These are phyloP conservation scores for Aspergillus fijiensis DNA, from an alignment of 2,329 filamentous ascomycete species.

Conservation along the genomic window DNA sequence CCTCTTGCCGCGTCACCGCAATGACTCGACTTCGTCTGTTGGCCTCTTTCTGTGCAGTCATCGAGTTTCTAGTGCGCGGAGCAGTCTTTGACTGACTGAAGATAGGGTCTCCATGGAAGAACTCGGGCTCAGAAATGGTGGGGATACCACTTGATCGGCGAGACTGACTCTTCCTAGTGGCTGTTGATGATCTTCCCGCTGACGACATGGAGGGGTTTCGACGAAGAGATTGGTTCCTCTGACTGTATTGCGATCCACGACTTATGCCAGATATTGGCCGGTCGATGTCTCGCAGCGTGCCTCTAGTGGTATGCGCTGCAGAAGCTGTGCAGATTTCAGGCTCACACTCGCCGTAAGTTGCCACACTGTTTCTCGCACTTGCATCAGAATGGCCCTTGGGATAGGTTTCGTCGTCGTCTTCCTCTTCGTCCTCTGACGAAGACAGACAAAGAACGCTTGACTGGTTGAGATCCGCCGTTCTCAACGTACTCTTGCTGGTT, in stretches of 20 bases:
- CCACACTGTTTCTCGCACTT: conserved; percentile 39
- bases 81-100: conserved; percentile 21
- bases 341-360: conserved; percentile 41
- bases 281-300: conserved; percentile 30
- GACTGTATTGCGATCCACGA: conserved; percentile 24
- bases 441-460: conserved; percentile 51
- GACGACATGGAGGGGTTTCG: conserved; percentile 31
- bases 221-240: conserved; percentile 17
- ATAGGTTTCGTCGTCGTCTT: conserved; percentile 29
- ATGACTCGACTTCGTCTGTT: conserved; percentile 50
- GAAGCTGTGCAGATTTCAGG: conserved; percentile 46
- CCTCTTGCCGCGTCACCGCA: conserved; percentile 55
- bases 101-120: conserved; percentile 24
- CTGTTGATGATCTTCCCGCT: conserved; percentile 27
- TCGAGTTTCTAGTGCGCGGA: conserved; percentile 11
- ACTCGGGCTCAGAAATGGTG: conserved; percentile 35
- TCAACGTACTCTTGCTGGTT: conserved; percentile 40
- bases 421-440: conserved; percentile 50
- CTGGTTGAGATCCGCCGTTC: conserved; percentile 42
- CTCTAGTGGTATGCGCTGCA: conserved; percentile 35
- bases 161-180: conserved; percentile 26
- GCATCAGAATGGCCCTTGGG: conserved; percentile 14
- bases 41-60: conserved; percentile 26
- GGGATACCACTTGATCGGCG: conserved; percentile 35
- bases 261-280: conserved; percentile 28